phyloP scores from a whole-genome alignment of 768 basidiomycete genomes.

The Rhizopogon salebrosus region DNA sequence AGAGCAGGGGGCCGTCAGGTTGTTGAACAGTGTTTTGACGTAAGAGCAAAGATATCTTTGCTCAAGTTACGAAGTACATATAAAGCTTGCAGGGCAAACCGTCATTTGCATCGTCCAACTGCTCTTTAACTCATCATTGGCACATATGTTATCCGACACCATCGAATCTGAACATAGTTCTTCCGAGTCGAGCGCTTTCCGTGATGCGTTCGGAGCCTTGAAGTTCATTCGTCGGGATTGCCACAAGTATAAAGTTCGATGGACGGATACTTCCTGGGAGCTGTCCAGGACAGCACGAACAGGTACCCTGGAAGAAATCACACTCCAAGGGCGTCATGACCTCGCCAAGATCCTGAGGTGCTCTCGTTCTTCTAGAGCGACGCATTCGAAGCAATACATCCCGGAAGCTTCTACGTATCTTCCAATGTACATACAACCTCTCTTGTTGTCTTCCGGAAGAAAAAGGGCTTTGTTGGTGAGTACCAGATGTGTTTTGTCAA shows the following conservation, averaged over 20 bases:
- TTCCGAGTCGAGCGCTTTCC: background rate
- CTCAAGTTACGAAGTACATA: no score
- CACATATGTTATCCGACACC: background rate
- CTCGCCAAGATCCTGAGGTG: background rate
- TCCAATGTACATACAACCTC: background rate
- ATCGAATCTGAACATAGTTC: background rate
- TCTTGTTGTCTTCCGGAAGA: background rate
- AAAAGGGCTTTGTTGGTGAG: background rate
- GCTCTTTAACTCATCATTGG: background rate
- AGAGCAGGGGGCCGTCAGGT: no score
- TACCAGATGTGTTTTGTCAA: background rate
- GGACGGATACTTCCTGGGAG: background rate
- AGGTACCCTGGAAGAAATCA: background rate
- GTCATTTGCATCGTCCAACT: background rate
- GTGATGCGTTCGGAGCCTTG: no score
- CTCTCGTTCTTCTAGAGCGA: background rate
- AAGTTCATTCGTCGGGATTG: background rate
- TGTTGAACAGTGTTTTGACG: background rate
- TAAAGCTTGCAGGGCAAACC: background rate
- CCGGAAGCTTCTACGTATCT: background rate
- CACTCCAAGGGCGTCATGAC: background rate
- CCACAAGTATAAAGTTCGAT: background rate
- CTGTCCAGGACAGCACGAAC: background rate
- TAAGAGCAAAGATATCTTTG: background rate
- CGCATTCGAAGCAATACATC: background rate